Evolutionary conservation across 371 early-diverging fungal species (phyloP).

Genomic region (Rhizopus delemar): DNA sequence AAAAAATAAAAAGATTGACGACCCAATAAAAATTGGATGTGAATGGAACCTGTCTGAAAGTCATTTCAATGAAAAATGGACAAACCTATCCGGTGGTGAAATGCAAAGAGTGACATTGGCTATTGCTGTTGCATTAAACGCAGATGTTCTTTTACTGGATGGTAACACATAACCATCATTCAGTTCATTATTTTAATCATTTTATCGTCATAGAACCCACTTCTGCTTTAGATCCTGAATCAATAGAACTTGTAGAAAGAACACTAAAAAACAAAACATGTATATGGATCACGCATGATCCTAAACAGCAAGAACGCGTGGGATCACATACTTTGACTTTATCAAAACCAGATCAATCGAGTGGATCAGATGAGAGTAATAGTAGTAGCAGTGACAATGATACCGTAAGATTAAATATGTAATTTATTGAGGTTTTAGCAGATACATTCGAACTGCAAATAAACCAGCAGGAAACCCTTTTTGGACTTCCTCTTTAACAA

Average conservation of each 20-base stretch:
- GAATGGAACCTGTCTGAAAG: slow-evolving; percentile 70
- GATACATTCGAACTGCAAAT: slow-evolving; percentile 84
- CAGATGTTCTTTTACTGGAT: slow-evolving; percentile 80
- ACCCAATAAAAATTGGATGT: slow-evolving; percentile 64
- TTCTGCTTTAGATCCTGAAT: slow-evolving; percentile 79
- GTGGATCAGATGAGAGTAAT: not conserved
- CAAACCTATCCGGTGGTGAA: slow-evolving; percentile 86
- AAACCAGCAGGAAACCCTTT: slow-evolving; percentile 79
- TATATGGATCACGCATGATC: slow-evolving; percentile 83
- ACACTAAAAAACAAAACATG: slow-evolving; percentile 64
- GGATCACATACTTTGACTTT: slow-evolving; percentile 42
- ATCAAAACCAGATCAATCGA: not conserved
- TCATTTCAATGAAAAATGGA: slow-evolving; percentile 77
- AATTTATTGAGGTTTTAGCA: slow-evolving; percentile 25
- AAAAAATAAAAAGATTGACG: slow-evolving; percentile 43
- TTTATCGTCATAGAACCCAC: slow-evolving; percentile 70
- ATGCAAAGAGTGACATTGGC: slow-evolving; percentile 82
- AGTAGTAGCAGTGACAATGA: not conserved
- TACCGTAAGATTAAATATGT: not conserved
- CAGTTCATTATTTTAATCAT: not conserved
- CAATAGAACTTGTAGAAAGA: slow-evolving; percentile 72
- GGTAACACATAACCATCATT: slow-evolving; percentile 43
- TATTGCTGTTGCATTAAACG: slow-evolving; percentile 80
- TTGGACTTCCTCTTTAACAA: slow-evolving; percentile 76
- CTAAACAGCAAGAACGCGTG: slow-evolving; percentile 73